Evolutionary conservation across 495 filamentous ascomycete genomes (phyloP).

Genomic region (Letharia columbiana): DNA sequence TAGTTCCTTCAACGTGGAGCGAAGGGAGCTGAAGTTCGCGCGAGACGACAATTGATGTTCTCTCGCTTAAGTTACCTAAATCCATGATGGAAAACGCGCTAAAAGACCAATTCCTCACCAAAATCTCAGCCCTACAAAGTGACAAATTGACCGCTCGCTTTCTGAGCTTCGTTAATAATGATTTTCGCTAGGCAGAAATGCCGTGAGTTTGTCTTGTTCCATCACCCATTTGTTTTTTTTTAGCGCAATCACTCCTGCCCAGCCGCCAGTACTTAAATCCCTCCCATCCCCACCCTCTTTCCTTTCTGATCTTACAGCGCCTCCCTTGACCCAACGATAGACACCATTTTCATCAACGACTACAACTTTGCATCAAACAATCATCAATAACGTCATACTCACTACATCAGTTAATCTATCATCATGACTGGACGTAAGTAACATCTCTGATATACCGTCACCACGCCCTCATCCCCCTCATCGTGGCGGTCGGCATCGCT

Average conservation of each 20-base stretch:
- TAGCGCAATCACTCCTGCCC: constrained; percentile 27
- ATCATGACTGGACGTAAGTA: constrained; percentile 97
- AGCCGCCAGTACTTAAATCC: constrained; percentile 31
- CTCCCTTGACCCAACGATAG: constrained; percentile 20
- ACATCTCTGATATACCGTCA: constrained; percentile 14
- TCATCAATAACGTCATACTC: not conserved
- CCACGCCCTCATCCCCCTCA: constrained; percentile 26
- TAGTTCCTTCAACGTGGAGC: not conserved
- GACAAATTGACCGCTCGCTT: constrained; percentile 19
- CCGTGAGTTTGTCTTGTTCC: constrained; percentile 4
- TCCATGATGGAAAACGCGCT: not conserved
- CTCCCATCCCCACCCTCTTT: constrained; percentile 26
- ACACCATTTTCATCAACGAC: constrained; percentile 24
- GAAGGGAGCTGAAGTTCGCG: not conserved
- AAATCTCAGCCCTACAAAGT: constrained; percentile 18
- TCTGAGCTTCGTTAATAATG: constrained; percentile 17
- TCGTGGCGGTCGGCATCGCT: constrained; percentile 7
- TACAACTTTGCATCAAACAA: constrained; percentile 24
- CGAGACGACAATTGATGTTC: not conserved
- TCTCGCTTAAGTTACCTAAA: not conserved
- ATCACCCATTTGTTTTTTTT: constrained; percentile 22
- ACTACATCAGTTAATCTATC: constrained; percentile 27
- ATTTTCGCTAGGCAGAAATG: constrained; percentile 21
- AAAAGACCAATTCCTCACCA: constrained; percentile 10
- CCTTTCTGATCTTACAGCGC: constrained; percentile 23